These are phyloP conservation scores for Neoscytalidium dimidiatum DNA, from an alignment of 2,329 filamentous ascomycete species.

Conservation along the genomic window DNA sequence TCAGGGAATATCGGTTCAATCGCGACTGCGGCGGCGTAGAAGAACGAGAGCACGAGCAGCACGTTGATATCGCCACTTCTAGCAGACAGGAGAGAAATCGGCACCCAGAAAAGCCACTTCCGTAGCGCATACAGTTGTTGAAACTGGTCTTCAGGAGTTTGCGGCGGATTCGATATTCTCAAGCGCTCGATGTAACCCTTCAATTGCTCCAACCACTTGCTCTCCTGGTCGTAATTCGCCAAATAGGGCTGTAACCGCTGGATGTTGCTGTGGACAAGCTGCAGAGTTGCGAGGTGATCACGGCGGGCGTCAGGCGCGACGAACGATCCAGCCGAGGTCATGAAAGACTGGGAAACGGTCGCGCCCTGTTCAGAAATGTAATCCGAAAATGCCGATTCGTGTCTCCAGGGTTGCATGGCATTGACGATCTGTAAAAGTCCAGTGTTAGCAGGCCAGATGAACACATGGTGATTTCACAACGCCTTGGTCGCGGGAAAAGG, in stretches of 20 bases:
- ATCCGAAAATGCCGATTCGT: slow-evolving; percentile 82
- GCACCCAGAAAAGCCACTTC: slow-evolving; percentile 95
- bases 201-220: slow-evolving; percentile 52
- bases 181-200: slow-evolving; percentile 50
- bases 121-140: slow-evolving; percentile 84
- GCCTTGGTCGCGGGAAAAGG: neutral
- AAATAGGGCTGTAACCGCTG: slow-evolving; percentile 48
- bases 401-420: slow-evolving; percentile 88
- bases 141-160: slow-evolving; percentile 77
- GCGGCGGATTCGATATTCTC: slow-evolving; percentile 41
- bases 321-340: slow-evolving; percentile 69
- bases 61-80: slow-evolving; percentile 75
- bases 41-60: slow-evolving; percentile 82
- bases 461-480: neutral
- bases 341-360: slow-evolving; percentile 37
- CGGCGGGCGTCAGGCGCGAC: slow-evolving; percentile 55
- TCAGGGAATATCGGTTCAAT: slow-evolving; percentile 91
- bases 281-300: slow-evolving; percentile 56
- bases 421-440: slow-evolving; percentile 68
- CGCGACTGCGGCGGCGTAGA: slow-evolving; percentile 84
- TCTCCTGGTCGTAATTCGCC: slow-evolving; percentile 46
- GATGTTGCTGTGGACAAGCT: slow-evolving; percentile 44
- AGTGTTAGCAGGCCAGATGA: slow-evolving; percentile 17
- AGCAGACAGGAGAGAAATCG: slow-evolving; percentile 77
- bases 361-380: slow-evolving; percentile 75